Evolutionary conservation across 768 basidiomycete species (phyloP).

Genomic region (Epithele typhae): DNA sequence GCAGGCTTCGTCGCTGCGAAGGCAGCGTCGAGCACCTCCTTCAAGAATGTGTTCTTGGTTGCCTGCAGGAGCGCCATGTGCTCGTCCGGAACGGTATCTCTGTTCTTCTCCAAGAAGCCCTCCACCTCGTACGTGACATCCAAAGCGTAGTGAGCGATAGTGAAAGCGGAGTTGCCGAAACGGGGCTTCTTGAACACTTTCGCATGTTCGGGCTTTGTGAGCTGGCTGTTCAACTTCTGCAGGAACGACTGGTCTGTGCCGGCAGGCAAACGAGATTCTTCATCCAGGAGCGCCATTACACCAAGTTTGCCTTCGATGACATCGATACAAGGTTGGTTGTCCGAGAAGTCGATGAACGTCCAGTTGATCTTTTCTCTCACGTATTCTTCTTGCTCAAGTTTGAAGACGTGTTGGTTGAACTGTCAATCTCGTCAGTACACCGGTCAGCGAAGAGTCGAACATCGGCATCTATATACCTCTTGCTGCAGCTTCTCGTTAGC

Average conservation of each 20-base stretch:
- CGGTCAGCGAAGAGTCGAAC: too few species aligned
- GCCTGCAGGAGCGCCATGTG: slow-evolving; percentile 84
- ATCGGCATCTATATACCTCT: slow-evolving; percentile 52
- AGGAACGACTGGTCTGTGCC: slow-evolving; percentile 92
- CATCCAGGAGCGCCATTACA: slow-evolving; percentile 90
- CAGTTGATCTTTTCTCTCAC: slow-evolving; percentile 98
- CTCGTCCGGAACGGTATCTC: slow-evolving; percentile 98
- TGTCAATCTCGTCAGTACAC: slow-evolving; percentile 24
- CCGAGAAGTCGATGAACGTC: slow-evolving; percentile 99
- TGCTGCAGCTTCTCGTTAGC: slow-evolving; percentile 98
- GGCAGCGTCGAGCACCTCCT: slow-evolving; percentile 91
- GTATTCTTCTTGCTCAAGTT: slow-evolving; percentile 99
- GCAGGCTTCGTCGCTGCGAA: slow-evolving; percentile 64
- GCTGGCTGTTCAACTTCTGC: slow-evolving; percentile 85
- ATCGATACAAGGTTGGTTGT: slow-evolving; percentile 98
- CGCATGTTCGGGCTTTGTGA: slow-evolving; percentile 81
- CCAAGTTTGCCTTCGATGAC: slow-evolving; percentile 97
- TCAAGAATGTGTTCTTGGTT: slow-evolving; percentile 90
- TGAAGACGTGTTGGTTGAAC: slow-evolving; percentile 99
- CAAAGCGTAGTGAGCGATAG: slow-evolving; percentile 95
- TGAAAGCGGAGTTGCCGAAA: slow-evolving; percentile 97
- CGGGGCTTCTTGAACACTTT: slow-evolving; percentile 96
- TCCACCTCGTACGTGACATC: slow-evolving; percentile 99
- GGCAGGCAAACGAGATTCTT: slow-evolving; percentile 93
- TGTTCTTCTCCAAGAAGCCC: slow-evolving; percentile 97